Evolutionary conservation across 202 grass and related monocot species (phyloP).

Genomic region (Schoenoplectus tabernaemontani): DNA sequence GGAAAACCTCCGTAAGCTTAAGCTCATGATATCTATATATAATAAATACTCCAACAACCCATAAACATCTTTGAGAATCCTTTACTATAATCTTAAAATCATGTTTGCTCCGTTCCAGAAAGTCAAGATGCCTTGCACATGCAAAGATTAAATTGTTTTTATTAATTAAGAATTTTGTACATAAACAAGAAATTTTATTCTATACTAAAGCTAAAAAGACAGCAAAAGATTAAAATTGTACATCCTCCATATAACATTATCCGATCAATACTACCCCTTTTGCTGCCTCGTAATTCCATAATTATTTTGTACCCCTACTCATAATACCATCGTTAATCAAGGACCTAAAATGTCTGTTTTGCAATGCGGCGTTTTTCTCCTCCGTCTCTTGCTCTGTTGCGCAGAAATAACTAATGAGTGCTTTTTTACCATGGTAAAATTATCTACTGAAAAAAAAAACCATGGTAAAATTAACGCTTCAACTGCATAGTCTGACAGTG

Average conservation of each 20-base stretch:
- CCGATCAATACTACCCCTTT: not conserved
- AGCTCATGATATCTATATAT: no score
- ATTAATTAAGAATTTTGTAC: not conserved
- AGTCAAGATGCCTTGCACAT: not conserved
- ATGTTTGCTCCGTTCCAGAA: no score
- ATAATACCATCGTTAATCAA: conserved; percentile 4
- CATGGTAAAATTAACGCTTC: conserved; percentile 7
- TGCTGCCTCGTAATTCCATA: not conserved
- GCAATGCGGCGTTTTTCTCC: not conserved
- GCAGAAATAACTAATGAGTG: not conserved
- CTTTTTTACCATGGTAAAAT: not conserved
- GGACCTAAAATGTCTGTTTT: not conserved
- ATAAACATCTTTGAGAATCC: no score
- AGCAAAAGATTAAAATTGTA: not conserved
- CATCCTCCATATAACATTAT: conserved; percentile 8
- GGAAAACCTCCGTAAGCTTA: no score
- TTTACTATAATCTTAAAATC: no score
- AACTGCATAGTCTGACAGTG: conserved; percentile 52
- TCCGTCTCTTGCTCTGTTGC: not conserved
- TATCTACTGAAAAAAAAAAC: not conserved
- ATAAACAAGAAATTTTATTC: conserved; percentile 9
- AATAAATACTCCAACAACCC: no score
- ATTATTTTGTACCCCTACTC: not conserved
- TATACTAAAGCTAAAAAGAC: not conserved
- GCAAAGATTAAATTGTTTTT: not conserved